A percentile compares a stretch with the other conserved stretches of the same genome.
phyloP scores from a whole-genome alignment of 306 rosid species.

The Parietaria judaica region DNA sequence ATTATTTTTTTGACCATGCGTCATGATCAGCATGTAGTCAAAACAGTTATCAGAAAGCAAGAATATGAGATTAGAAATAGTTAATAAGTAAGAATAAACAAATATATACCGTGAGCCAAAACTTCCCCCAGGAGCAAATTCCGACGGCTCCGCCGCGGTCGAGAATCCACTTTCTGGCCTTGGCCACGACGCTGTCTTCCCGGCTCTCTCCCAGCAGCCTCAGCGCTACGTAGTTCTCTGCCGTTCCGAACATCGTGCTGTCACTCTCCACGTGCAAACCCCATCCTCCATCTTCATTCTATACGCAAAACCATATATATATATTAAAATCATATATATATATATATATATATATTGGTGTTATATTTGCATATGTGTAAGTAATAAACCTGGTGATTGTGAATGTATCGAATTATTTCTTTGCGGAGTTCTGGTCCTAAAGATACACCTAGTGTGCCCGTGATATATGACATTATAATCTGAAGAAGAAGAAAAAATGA shows the following conservation, averaged over 20 bases:
- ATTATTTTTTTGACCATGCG: too few species aligned
- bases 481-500: background rate
- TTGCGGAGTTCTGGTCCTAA: constrained; percentile 49
- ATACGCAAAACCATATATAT: too few species aligned
- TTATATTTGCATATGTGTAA: background rate
- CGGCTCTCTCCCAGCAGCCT: constrained; percentile 51
- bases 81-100: too few species aligned
- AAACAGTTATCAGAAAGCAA: too few species aligned
- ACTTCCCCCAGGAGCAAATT: constrained; percentile 64
- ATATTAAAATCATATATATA: background rate
- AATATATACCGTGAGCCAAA: constrained; percentile 7
- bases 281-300: constrained; percentile 67
- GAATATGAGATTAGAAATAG: too few species aligned
- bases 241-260: constrained; percentile 65
- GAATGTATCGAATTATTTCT: constrained; percentile 54
- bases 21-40: too few species aligned
- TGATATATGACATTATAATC: constrained; percentile 39
- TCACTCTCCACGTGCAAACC: constrained; percentile 30
- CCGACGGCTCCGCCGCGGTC: constrained; percentile 50
- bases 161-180: constrained; percentile 53
- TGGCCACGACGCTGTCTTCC: constrained; percentile 30
- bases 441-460: constrained; percentile 38
- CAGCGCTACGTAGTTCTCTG: constrained; percentile 40
- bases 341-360: background rate
- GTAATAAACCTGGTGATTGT: constrained; percentile 52